Evolutionary conservation across 192 early-diverging fungal genomes (phyloP).

Genomic region (Coemansia nantahalensis): DNA sequence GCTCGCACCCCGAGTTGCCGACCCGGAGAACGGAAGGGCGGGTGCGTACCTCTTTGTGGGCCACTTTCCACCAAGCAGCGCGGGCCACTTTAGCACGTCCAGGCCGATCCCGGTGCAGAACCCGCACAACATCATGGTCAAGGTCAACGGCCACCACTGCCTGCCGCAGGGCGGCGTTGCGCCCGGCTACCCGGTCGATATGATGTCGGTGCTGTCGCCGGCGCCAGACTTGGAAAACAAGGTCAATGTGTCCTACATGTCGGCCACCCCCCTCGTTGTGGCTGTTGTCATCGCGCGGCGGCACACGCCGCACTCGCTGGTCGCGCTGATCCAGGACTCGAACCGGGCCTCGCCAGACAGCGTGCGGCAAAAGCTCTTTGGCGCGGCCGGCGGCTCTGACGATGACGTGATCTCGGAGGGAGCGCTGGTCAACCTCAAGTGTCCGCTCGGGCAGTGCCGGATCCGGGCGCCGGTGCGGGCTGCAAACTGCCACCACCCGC

Average conservation of each 20-base stretch:
- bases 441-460: slow-evolving; percentile 68
- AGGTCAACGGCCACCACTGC: not conserved
- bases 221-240: slow-evolving; percentile 13
- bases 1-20: not conserved
- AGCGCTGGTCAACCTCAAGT: slow-evolving; percentile 67
- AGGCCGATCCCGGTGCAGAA: not conserved
- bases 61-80: not conserved
- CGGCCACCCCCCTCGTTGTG: slow-evolving; percentile 6
- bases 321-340: slow-evolving; percentile 15
- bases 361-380: slow-evolving; percentile 41
- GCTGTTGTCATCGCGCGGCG: slow-evolving; percentile 19
- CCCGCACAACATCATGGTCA: not conserved
- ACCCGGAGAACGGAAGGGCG: not conserved
- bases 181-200: slow-evolving; percentile 9
- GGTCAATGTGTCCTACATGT: slow-evolving; percentile 22
- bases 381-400: slow-evolving; percentile 52
- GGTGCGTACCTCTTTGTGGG: slow-evolving; percentile 21
- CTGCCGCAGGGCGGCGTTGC: not conserved
- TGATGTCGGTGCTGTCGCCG: slow-evolving; percentile 14
- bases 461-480: slow-evolving; percentile 65
- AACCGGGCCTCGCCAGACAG: slow-evolving; percentile 11
- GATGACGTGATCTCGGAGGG: slow-evolving; percentile 67
- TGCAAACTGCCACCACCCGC: slow-evolving; percentile 66
- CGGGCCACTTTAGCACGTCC: not conserved
- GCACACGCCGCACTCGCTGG: slow-evolving; percentile 27